A percentile compares a stretch with the other conserved stretches of the same genome.
Conservation (phyloP, 306 rosid genomes). For the Fragaria vesca region DNA sequence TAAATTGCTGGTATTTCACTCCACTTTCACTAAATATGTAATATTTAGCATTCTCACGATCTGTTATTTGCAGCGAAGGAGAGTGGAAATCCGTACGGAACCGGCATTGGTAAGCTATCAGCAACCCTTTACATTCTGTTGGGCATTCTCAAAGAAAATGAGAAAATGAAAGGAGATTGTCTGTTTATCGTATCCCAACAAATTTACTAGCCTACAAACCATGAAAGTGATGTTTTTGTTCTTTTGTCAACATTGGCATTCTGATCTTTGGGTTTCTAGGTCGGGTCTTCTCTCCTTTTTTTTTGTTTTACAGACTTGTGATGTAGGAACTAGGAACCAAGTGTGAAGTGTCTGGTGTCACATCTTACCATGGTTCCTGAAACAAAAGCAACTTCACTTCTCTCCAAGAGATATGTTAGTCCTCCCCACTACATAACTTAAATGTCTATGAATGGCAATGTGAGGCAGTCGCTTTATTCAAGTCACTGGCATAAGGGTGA, state of each 20-base stretch:
- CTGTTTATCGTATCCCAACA: neutral
- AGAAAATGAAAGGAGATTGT: neutral
- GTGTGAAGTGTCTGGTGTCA: neutral
- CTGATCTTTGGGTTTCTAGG: neutral
- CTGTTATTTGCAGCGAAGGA: constrained; percentile 35
- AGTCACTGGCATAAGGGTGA: neutral
- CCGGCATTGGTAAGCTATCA: constrained; percentile 56
- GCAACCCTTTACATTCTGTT: constrained; percentile 18
- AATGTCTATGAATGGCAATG: neutral
- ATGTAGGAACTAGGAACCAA: neutral
- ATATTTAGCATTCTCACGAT: constrained; percentile 11
- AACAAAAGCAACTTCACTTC: neutral
- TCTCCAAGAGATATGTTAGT: neutral
- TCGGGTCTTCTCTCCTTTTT: neutral
- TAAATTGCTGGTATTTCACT: neutral
- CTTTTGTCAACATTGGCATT: neutral
- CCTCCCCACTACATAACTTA: neutral
- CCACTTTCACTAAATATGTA: neutral
- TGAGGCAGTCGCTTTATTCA: neutral
- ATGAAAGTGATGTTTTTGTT: neutral
- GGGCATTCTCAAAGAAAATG: too few relatives aligned
- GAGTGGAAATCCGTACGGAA: neutral
- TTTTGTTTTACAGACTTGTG: neutral
- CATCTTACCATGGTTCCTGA: neutral
- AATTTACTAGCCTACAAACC: neutral